A percentile compares a stretch with the other conserved stretches of the same genome.
phyloP scores from a whole-genome alignment of 148 eudicot species.

The Fallopia convolvulus region DNA sequence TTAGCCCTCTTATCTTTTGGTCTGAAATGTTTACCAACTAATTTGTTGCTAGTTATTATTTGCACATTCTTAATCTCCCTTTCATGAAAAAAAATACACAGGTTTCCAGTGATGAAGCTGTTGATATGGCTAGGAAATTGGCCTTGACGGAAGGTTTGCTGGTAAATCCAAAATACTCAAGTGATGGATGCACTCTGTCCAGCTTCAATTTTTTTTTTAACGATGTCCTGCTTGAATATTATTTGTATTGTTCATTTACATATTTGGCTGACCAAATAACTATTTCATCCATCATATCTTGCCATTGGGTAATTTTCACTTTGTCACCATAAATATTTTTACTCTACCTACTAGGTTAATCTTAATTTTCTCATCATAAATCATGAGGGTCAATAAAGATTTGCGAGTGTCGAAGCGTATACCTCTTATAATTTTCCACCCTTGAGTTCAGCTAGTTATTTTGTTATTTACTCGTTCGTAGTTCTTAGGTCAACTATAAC shows the following conservation, averaged over 20 bases:
- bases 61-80: neutral
- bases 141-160: slow-evolving; percentile 67
- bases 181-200: neutral
- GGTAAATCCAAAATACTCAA: slow-evolving; percentile 25
- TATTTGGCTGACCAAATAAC: neutral
- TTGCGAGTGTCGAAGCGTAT: neutral
- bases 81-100: slow-evolving; percentile 15
- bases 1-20: neutral
- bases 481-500: too few relatives aligned
- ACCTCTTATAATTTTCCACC: neutral
- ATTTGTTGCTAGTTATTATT: neutral
- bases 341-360: neutral
- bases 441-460: neutral
- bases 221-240: neutral
- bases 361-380: neutral
- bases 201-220: neutral
- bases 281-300: neutral
- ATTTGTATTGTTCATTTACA: neutral
- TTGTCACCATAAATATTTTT: neutral
- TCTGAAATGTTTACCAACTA: neutral
- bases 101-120: slow-evolving; percentile 56
- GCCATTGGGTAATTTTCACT: neutral
- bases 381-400: neutral
- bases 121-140: slow-evolving; percentile 59
- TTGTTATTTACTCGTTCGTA: too few relatives aligned